These are phyloP conservation scores for Fusarium armeniacum DNA, from an alignment of 2,329 filamentous ascomycete species.

Conservation along the genomic window DNA sequence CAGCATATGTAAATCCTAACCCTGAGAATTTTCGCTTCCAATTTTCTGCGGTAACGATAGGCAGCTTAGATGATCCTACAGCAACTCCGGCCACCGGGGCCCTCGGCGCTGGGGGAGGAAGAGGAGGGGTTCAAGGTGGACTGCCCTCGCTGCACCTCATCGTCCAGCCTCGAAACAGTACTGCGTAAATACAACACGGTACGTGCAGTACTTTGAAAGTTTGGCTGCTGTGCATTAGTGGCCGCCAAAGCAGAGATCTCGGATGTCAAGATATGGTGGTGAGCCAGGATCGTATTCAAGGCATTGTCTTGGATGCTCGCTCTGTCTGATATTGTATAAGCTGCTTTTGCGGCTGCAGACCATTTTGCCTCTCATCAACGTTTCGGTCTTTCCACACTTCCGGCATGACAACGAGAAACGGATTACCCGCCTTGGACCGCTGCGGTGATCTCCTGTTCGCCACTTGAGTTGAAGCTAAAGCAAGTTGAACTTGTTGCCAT, in stretches of 20 bases:
- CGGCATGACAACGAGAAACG: conserved; percentile 41
- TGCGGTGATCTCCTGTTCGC: conserved; percentile 49
- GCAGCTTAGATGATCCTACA: conserved; percentile 39
- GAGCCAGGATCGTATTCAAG: conserved; percentile 48
- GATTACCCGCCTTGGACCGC: conserved; percentile 45
- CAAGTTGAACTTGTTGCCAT: conserved; percentile 48
- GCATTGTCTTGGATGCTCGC: conserved; percentile 16
- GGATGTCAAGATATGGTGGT: conserved; percentile 49
- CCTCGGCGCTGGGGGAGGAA: conserved; percentile 27
- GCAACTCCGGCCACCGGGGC: conserved; percentile 40
- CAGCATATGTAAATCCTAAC: conserved; percentile 33
- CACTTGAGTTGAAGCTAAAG: conserved; percentile 48
- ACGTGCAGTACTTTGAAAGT: conserved; percentile 36
- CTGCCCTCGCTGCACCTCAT: conserved; percentile 42
- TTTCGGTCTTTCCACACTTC: conserved; percentile 35
- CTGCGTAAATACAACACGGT: conserved; percentile 42
- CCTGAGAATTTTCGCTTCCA: conserved; percentile 47
- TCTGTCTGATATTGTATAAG: conserved; percentile 10
- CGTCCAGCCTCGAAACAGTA: conserved; percentile 30
- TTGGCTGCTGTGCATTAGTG: conserved; percentile 54
- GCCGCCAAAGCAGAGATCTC: conserved; percentile 54
- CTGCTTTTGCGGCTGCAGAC: conserved; percentile 27
- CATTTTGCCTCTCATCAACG: conserved; percentile 42
- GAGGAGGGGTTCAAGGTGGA: conserved; percentile 41
- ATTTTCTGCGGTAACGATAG: conserved; percentile 37